Evolutionary conservation across 306 rosid species (phyloP).

Genomic region (Sophora flavescens): DNA sequence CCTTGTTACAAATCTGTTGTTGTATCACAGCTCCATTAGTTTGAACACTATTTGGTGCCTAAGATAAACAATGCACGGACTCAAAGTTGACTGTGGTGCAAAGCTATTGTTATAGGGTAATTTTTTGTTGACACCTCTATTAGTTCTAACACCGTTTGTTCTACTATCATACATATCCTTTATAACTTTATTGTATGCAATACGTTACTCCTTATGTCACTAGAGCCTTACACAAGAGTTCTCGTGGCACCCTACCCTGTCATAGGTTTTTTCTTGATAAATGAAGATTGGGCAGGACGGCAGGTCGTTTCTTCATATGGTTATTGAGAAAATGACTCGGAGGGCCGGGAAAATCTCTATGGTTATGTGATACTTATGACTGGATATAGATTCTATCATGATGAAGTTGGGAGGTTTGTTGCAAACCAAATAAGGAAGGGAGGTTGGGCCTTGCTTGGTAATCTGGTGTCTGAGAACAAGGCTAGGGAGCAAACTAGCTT

Average conservation of each 20-base stretch:
- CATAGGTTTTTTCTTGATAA: conserved; percentile 4
- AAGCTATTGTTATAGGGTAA: not conserved
- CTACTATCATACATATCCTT: not conserved
- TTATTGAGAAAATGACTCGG: conserved; percentile 28
- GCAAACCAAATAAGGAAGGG: too few species aligned
- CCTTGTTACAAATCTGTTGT: not conserved
- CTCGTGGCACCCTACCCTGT: conserved; percentile 14
- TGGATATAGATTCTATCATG: not conserved
- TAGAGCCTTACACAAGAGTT: not conserved
- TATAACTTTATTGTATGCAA: not conserved
- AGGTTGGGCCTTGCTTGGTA: too few species aligned
- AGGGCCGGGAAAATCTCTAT: conserved; percentile 1
- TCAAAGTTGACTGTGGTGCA: conserved; percentile 2
- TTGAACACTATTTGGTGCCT: not conserved
- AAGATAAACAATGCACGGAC: not conserved
- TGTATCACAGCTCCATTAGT: not conserved
- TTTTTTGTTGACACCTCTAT: not conserved
- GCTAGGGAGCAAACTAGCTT: too few species aligned
- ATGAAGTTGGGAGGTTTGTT: too few species aligned
- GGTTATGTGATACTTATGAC: conserved; percentile 20
- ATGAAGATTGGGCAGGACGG: conserved; percentile 12
- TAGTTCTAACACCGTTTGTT: not conserved
- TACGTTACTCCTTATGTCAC: conserved; percentile 1
- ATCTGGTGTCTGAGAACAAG: too few species aligned
- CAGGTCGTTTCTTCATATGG: not conserved